Evolutionary conservation across 1,139 yeast species (phyloP).

Genomic region (Pichia sp.): DNA sequence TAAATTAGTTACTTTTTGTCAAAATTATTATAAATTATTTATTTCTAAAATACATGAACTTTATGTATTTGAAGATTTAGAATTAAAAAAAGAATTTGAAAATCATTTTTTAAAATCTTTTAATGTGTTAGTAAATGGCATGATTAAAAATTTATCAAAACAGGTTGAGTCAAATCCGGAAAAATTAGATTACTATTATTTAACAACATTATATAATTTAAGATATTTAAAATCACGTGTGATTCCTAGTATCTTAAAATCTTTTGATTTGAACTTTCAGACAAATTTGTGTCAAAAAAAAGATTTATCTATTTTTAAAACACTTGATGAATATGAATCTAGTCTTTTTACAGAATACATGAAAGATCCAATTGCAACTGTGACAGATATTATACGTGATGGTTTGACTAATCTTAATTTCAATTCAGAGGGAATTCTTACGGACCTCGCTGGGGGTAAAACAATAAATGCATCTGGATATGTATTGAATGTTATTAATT

Average conservation of each 20-base stretch:
- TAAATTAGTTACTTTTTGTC: constrained; percentile 40
- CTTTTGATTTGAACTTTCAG: constrained; percentile 44
- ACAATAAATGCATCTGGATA: constrained; percentile 35
- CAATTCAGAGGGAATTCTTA: constrained; percentile 25
- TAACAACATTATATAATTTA: constrained; percentile 44
- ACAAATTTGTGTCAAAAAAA: constrained; percentile 33
- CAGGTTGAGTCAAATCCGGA: constrained; percentile 28
- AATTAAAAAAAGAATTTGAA: constrained; percentile 37
- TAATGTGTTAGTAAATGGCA: constrained; percentile 43
- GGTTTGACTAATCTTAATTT: constrained; percentile 45
- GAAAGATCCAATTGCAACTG: constrained; percentile 42
- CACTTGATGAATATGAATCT: constrained; percentile 43
- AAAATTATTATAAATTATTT: constrained; percentile 32
- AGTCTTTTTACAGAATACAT: constrained; percentile 54
- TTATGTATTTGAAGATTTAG: constrained; percentile 13
- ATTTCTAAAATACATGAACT: constrained; percentile 20
- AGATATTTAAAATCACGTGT: constrained; percentile 39
- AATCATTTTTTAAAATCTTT: constrained; percentile 46
- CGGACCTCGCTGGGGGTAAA: constrained; percentile 13
- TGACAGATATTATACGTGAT: constrained; percentile 41
- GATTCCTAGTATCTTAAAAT: constrained; percentile 42
- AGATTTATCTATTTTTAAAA: constrained; percentile 36
- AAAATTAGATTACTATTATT: constrained; percentile 21
- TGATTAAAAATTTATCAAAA: constrained; percentile 39
- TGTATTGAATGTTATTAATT: constrained; percentile 45